Base-by-base conservation (phyloP, 805 yeast genomes). In the Ogataea henricii region DNA sequence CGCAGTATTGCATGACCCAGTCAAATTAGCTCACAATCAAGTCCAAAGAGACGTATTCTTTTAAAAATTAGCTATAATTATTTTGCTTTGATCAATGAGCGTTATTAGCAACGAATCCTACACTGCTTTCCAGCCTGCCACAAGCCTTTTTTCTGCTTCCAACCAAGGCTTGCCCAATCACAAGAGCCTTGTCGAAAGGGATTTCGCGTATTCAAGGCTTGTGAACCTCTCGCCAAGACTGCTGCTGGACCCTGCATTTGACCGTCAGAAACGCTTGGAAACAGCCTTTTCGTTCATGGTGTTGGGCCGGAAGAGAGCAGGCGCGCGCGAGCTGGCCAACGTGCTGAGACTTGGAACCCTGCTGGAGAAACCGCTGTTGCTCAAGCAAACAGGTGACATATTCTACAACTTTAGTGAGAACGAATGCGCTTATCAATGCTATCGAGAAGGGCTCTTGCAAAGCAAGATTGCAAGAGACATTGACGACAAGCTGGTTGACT, bases 321-420 rank as follows among this genome's bases (percentile, higher is more conserved):
- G 52, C 16, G 44, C 55, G 14, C 42, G 60, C 27, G 60, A 56
- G 23, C 39, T 56, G 17, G 52, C 53, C 12, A 56, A 53, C 26
- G 50, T 50, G 6, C 16, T 56, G 16, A 48, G 36, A 21, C 38
- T 56, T 23, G 52, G 52, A 10, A 49, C 54, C 1, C 41, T 52
- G 10, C 26, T 47, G 18, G 49, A 48, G 21, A 53, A 49, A 40
- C 45, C 55, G 2, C 34, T 37, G 16, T 29, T 48, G 21, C 45
- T 56, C 25, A 47, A 42, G 22, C 55, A 53, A 16, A 49, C 49
- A 4, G 60, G 57, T 3, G 50, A 50, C 35, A 34, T 45, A 9
- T 53, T 56, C 23, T n/a, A 42, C 35, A 45, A 52, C 23, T 52
- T 51, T 23, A 48, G 48, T 6, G 54, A 48, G 17, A 16, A 16